A percentile compares a stretch with the other conserved stretches of the same genome.
Evolutionary conservation across 805 yeast species (phyloP).

Genomic region (Hagleromyces aurorensis): DNA sequence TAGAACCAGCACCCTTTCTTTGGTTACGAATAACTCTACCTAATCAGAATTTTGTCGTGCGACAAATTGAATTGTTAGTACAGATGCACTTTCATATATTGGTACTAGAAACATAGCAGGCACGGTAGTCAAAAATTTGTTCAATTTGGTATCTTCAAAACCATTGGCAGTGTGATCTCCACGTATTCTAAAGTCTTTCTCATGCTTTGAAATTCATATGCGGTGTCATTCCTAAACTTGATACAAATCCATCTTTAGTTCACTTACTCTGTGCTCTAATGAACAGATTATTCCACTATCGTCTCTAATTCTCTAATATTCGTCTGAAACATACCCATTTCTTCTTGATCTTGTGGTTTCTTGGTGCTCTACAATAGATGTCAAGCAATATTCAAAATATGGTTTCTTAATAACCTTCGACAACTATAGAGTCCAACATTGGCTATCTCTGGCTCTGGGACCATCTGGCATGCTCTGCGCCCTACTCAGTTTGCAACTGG

Average conservation of each 20-base stretch:
- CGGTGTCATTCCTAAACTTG: too few relatives aligned
- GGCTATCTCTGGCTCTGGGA: too few relatives aligned
- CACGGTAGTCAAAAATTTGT: background rate
- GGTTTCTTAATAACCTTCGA: conserved; percentile 1
- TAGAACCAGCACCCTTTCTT: conserved; percentile 99
- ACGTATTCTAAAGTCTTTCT: too few relatives aligned
- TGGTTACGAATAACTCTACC: conserved; percentile 99
- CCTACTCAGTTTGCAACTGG: too few relatives aligned
- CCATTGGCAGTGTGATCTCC: too few relatives aligned
- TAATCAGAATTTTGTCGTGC: conserved; percentile 25
- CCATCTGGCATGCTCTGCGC: too few relatives aligned
- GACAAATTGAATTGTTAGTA: conserved; percentile 13
- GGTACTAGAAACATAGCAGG: background rate
- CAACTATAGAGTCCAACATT: conserved; percentile 1
- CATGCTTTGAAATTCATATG: too few relatives aligned
- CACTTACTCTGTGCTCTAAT: too few relatives aligned
- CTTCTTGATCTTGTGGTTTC: conserved; percentile 29
- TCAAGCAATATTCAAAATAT: conserved; percentile 2
- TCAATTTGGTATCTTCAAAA: background rate
- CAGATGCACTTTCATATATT: conserved; percentile 1
- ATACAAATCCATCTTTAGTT: too few relatives aligned
- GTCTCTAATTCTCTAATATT: too few relatives aligned
- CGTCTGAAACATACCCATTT: conserved; percentile 31
- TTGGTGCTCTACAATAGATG: conserved; percentile 3
- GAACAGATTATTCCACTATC: too few relatives aligned